These are phyloP conservation scores for Quercus suber DNA, from an alignment of 306 rosid species.

Conservation along the genomic window DNA sequence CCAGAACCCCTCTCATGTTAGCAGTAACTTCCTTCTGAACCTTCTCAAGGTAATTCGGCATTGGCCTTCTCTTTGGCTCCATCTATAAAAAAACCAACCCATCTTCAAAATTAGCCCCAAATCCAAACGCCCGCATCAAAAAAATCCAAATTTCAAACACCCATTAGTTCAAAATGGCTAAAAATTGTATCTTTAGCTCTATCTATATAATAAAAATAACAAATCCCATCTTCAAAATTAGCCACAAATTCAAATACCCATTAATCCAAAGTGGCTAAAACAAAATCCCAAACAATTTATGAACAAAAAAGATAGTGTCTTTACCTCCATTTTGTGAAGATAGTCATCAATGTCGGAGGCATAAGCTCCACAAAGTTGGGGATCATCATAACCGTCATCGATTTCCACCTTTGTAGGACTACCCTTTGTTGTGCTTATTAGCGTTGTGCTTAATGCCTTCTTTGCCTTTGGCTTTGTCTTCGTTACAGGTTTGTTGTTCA, in stretches of 20 bases:
- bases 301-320: too few relatives aligned
- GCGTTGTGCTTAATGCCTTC: background rate
- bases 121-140: background rate
- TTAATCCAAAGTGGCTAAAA: too few relatives aligned
- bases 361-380: slow-evolving; percentile 58
- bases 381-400: slow-evolving; percentile 34
- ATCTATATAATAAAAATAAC: too few relatives aligned
- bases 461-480: slow-evolving; percentile 1
- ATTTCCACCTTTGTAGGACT: background rate
- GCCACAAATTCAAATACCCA: too few relatives aligned
- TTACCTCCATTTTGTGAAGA: slow-evolving; percentile 75
- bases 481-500: background rate
- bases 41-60: slow-evolving; percentile 51
- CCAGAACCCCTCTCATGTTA: slow-evolving; percentile 70
- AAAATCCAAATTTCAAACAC: background rate
- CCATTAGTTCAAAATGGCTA: background rate
- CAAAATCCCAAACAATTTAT: too few relatives aligned
- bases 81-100: slow-evolving; percentile 30
- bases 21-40: slow-evolving; percentile 73
- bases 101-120: background rate
- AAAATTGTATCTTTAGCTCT: too few relatives aligned
- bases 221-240: too few relatives aligned
- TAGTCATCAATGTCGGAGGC: slow-evolving; percentile 66
- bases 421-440: background rate
- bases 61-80: slow-evolving; percentile 63